phyloP scores from a whole-genome alignment of 2,329 filamentous ascomycete species.

The Knoxdaviesia proteae region DNA sequence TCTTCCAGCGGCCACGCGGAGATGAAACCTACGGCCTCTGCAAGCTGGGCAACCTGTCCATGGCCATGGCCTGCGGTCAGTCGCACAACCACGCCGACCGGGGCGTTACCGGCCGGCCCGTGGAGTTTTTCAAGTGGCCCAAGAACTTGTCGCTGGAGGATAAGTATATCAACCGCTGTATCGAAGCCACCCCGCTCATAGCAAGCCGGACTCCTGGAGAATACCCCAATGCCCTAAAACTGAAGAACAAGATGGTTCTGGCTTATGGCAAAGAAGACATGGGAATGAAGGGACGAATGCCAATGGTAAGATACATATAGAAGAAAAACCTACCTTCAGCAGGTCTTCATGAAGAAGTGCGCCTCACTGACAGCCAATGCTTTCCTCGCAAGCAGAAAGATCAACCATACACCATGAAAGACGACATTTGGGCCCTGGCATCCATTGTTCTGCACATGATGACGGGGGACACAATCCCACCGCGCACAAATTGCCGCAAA shows the following conservation, averaged over 20 bases:
- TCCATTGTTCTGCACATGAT: constrained; percentile 21
- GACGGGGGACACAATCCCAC: constrained; percentile 8
- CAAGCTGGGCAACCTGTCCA: constrained; percentile 28
- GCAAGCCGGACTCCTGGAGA: not conserved
- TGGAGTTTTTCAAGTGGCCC: not conserved
- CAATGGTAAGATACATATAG: constrained; percentile 1
- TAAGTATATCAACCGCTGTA: not conserved
- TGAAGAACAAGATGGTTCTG: not conserved
- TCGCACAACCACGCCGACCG: not conserved
- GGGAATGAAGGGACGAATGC: not conserved
- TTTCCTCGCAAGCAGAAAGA: constrained; percentile 7
- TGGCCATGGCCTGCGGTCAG: constrained; percentile 19
- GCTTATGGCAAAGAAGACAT: not conserved
- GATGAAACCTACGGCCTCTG: constrained; percentile 29
- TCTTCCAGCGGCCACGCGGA: constrained; percentile 25
- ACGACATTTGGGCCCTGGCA: constrained; percentile 18
- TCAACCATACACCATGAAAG: constrained; percentile 14
- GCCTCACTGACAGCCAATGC: constrained; percentile 1
- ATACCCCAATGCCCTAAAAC: not conserved
- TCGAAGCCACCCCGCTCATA: not conserved
- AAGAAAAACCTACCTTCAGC: too few species aligned
- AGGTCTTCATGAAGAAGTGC: too few species aligned
- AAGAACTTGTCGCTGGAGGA: not conserved
- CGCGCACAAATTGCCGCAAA: too few species aligned
- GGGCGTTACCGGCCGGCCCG: not conserved